Evolutionary conservation across 169 alveolate genomes (phyloP), one percentile per base, ranked within the genome.

Genomic region (Eimeria tenella): DNA sequence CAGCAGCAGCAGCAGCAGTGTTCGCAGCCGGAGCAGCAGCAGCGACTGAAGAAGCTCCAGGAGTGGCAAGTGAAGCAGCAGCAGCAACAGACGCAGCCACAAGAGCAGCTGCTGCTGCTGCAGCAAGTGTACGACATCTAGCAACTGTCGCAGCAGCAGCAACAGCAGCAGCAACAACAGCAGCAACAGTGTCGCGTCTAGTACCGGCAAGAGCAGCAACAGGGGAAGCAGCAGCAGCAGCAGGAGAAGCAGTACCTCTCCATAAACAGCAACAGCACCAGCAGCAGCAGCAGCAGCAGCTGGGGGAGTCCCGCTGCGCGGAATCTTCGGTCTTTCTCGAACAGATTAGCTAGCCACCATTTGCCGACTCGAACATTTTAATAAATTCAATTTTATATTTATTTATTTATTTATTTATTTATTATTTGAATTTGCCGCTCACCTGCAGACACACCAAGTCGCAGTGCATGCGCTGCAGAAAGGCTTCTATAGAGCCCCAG

Each of bases 401-500:
- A 31, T 31, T 31, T 31, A 31, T 31, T 31, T 31, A 31, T 31
- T 31, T 31, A 31, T 31, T 31, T 31, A 31, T 31, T 31, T 31
- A 31, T 31, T 31, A 1, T 1, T 31, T 31, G 1, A 10, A 11
- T 0, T 3, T 17, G 77, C 77, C 3, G 49, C 77, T 68, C 42
- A 81, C 89, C 89, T 81, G 89, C 55, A 81, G 21, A 56, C 89
- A 81, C 71, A 81, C 4, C 4, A 81, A 4, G n/a, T 81, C 89
- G 21, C 89, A 81, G 68, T 81, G 21, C 21, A 81, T 10, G 55
- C 53, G 17, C 23, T 23, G 53, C 7, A 81, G 25, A 19, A 81
- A 81, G 8, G 60, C 42, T 3, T 81, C 89, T 2, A 81, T 2
- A 8, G 53, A 31, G 10, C 53, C 55, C 52, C 52, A 81, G 42